Conservation (phyloP, 2,329 filamentous ascomycete species). For the Bretziella fagacearum region DNA sequence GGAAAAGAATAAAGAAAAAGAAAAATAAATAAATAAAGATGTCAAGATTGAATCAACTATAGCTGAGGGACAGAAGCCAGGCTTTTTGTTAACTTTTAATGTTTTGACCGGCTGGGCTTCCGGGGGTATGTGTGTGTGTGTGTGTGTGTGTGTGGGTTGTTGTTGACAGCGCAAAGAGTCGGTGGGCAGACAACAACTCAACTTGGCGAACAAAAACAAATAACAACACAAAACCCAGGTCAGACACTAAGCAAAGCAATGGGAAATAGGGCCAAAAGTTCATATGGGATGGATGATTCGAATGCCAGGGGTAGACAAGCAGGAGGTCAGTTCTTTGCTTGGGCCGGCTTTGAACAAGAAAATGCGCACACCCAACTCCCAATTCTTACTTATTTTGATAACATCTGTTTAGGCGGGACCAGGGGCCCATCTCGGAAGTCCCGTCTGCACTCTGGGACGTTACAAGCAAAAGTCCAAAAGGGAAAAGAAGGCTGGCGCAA, state of each 20-base stretch:
- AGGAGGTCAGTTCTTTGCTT: constrained; percentile 18
- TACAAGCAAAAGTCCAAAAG: background rate
- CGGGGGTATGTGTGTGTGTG: background rate
- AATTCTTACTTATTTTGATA: no score
- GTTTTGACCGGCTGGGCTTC: constrained; percentile 7
- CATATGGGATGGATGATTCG: constrained; percentile 4
- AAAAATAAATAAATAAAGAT: background rate
- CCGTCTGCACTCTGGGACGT: background rate
- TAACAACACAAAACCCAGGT: background rate
- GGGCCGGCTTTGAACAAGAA: constrained; percentile 1
- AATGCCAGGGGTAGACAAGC: constrained; percentile 6
- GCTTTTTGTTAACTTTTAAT: constrained; percentile 21
- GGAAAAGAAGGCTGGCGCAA: background rate
- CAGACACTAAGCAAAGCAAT: background rate
- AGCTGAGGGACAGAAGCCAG: constrained; percentile 18
- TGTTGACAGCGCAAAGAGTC: constrained; percentile 3
- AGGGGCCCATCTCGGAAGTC: background rate
- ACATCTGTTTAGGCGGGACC: background rate
- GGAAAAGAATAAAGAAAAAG: constrained; percentile 4
- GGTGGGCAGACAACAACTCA: background rate
- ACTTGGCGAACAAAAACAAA: background rate
- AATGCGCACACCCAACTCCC: no score
- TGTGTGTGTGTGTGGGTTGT: background rate
- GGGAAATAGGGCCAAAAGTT: background rate
- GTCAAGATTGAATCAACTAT: background rate